Percentiles rank a stretch among this genome's conserved stretches.
Evolutionary conservation across 805 yeast genomes (phyloP).

Genomic region (Zygosaccharomyces gambellarensis): DNA sequence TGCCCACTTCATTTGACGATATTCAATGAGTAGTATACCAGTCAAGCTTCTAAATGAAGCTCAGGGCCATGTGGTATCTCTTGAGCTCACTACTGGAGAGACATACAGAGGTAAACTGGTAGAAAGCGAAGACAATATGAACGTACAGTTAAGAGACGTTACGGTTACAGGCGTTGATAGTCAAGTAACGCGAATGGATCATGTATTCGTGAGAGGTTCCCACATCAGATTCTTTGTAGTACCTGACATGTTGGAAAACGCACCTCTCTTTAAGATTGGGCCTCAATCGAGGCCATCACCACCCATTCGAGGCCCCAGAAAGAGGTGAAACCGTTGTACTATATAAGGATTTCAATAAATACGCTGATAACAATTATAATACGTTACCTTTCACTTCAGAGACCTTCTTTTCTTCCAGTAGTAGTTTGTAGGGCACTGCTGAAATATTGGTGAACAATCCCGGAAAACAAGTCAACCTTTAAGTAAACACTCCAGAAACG

Average conservation of each 20-base stretch:
- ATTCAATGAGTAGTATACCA: conserved; percentile 47
- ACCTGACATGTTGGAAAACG: conserved; percentile 83
- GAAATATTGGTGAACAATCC: neutral
- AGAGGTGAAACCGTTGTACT: conserved; percentile 8
- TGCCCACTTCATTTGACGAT: neutral
- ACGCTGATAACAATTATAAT: neutral
- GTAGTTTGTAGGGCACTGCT: neutral
- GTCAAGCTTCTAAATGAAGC: conserved; percentile 83
- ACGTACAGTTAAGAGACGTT: conserved; percentile 77
- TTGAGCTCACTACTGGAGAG: conserved; percentile 82
- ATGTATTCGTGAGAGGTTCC: conserved; percentile 88
- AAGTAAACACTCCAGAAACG: neutral
- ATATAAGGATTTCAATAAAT: neutral
- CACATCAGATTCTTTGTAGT: conserved; percentile 77
- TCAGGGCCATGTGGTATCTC: conserved; percentile 77
- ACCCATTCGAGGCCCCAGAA: conserved; percentile 59
- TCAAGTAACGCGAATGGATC: conserved; percentile 66
- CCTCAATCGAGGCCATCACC: conserved; percentile 59
- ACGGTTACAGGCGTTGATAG: conserved; percentile 76
- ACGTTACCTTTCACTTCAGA: neutral
- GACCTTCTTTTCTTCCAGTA: neutral
- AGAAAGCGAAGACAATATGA: conserved; percentile 93
- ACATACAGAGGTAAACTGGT: conserved; percentile 81
- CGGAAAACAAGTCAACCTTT: conserved; percentile 2
- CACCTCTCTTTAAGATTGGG: conserved; percentile 75